A percentile compares a stretch with the other conserved stretches of the same genome.
Conservation (phyloP, 768 basidiomycete genomes). For the Ephemerocybe angulata region DNA sequence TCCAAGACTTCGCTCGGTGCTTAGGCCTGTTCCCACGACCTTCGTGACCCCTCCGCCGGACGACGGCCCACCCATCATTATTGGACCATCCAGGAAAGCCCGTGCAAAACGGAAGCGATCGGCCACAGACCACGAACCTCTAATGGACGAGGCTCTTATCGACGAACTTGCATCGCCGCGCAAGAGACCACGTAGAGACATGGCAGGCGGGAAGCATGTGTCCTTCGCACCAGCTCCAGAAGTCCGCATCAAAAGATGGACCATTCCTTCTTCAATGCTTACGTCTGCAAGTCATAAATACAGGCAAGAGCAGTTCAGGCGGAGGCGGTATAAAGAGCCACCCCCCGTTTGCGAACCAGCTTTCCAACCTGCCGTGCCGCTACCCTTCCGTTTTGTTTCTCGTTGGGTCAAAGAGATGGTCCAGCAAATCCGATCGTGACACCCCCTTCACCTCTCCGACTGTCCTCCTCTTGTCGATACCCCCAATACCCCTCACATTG, state of each 20-base stretch:
- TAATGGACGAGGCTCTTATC: no score
- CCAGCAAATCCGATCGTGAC: background rate
- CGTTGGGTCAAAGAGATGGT: constrained; percentile 1
- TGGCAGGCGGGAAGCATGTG: background rate
- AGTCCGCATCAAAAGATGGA: constrained; percentile 1
- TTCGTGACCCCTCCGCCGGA: no score
- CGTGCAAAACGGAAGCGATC: no score
- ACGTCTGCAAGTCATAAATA: background rate
- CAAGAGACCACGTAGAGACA: background rate
- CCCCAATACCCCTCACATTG: background rate
- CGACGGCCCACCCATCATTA: no score
- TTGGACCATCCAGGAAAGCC: no score
- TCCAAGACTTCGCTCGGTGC: no score
- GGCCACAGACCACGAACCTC: no score
- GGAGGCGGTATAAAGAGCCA: background rate
- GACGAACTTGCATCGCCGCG: background rate
- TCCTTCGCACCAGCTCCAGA: constrained; percentile 3
- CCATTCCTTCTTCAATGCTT: background rate
- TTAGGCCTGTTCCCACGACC: no score
- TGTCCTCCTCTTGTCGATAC: background rate
- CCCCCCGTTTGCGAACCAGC: background rate
- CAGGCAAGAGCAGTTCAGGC: background rate
- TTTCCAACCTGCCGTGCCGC: background rate
- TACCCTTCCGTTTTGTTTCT: background rate
- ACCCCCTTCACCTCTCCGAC: background rate